phyloP scores from a whole-genome alignment of 306 rosid species.

The Canavalia ensiformis region DNA sequence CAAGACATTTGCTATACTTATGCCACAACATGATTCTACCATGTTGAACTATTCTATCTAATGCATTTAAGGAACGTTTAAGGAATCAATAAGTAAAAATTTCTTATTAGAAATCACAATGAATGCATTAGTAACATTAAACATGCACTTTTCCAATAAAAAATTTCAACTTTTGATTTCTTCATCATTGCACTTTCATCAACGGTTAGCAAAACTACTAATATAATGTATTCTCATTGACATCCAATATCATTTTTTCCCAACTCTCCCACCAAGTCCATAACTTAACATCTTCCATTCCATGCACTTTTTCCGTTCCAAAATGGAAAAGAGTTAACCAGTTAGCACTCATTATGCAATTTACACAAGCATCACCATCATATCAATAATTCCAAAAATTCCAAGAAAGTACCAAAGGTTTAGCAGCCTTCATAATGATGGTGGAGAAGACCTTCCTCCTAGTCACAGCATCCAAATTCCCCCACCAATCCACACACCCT shows the following conservation, averaged over 20 bases:
- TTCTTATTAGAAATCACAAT: not conserved
- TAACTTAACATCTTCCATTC: constrained; percentile 18
- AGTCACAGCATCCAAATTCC: constrained; percentile 61
- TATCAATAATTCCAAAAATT: constrained; percentile 15
- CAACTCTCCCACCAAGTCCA: constrained; percentile 21
- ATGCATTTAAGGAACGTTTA: not conserved
- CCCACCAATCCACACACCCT: constrained; percentile 93
- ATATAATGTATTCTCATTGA: not conserved
- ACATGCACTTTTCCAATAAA: not conserved
- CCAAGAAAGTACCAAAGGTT: constrained; percentile 70
- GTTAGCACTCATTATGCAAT: constrained; percentile 11
- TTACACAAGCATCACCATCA: not conserved
- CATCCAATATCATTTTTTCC: constrained; percentile 22
- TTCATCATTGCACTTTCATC: not conserved
- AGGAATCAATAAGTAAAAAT: not conserved
- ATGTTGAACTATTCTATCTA: constrained; percentile 12
- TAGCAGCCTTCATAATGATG: constrained; percentile 69
- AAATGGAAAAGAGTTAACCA: not conserved
- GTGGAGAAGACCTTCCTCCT: constrained; percentile 64
- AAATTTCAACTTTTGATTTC: not conserved
- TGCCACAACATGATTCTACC: constrained; percentile 28
- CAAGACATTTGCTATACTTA: not conserved
- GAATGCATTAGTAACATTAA: not conserved
- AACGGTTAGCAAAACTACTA: not conserved
- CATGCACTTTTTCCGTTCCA: not conserved